phyloP scores from a whole-genome alignment of 2,329 filamentous ascomycete genomes.

The Ceratocystis harringtonii region DNA sequence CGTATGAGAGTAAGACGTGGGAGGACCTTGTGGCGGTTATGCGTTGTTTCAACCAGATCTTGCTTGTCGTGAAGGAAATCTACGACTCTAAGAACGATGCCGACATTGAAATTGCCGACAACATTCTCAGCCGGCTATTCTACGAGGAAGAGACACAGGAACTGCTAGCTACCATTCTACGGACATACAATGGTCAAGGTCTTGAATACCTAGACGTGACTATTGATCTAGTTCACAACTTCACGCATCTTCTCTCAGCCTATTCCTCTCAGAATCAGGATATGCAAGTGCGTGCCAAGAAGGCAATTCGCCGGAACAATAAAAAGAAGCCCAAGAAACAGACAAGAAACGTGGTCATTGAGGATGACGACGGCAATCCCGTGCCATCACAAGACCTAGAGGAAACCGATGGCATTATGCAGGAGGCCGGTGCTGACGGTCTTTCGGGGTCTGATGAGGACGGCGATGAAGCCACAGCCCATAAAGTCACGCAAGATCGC shows the following conservation, averaged over 20 bases:
- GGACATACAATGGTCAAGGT: constrained; percentile 83
- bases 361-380: constrained; percentile 12
- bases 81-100: constrained; percentile 67
- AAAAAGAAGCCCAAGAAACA: constrained; percentile 37
- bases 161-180: constrained; percentile 61
- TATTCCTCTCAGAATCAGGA: constrained; percentile 94
- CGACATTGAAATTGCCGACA: constrained; percentile 96
- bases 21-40: constrained; percentile 73
- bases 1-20: constrained; percentile 75
- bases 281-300: constrained; percentile 76
- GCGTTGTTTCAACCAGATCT: constrained; percentile 87
- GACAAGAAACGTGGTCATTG: constrained; percentile 6
- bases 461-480: constrained; percentile 53
- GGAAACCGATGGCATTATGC: constrained; percentile 21
- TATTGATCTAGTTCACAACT: constrained; percentile 83
- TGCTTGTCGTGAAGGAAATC: constrained; percentile 90
- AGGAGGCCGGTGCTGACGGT: constrained; percentile 17
- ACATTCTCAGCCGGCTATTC: constrained; percentile 92
- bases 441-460: constrained; percentile 33
- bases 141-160: constrained; percentile 95
- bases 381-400: not conserved
- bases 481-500: constrained; percentile 60
- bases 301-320: constrained; percentile 57
- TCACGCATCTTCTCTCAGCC: constrained; percentile 75
- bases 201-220: constrained; percentile 86